A percentile compares a stretch with the other conserved stretches of the same genome.
These are phyloP conservation scores for Trapa incisa DNA, from an alignment of 345 rosid species.

Conservation along the genomic window DNA sequence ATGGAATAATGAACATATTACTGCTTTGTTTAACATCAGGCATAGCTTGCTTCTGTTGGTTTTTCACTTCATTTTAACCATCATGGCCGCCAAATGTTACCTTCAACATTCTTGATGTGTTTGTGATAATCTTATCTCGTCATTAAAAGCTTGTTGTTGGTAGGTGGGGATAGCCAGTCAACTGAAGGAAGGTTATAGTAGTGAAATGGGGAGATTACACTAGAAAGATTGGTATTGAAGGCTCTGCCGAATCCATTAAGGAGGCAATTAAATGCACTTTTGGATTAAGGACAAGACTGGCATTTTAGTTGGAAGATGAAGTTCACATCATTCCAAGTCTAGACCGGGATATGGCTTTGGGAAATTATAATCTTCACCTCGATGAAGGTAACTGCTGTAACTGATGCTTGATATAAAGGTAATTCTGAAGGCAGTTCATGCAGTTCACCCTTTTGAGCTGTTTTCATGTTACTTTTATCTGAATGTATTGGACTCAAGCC, in stretches of 20 bases:
- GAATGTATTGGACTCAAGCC: not conserved
- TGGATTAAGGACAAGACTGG: constrained; percentile 73
- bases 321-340: constrained; percentile 71
- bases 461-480: not conserved
- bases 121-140: not conserved
- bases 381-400: constrained; percentile 54
- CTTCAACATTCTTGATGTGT: not conserved
- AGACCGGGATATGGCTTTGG: constrained; percentile 91
- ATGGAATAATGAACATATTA: not conserved
- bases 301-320: constrained; percentile 98
- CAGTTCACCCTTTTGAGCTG: not conserved
- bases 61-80: not conserved
- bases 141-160: constrained; percentile 6
- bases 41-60: not conserved
- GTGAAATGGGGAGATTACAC: constrained; percentile 89
- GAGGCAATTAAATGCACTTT: constrained; percentile 79
- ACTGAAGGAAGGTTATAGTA: constrained; percentile 72
- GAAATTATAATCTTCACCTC: constrained; percentile 70
- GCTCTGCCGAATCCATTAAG: constrained; percentile 74
- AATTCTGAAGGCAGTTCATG: not conserved
- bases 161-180: constrained; percentile 64
- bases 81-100: not conserved
- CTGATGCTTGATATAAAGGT: not conserved
- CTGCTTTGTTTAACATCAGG: not conserved
- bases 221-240: constrained; percentile 84